Base-by-base conservation (phyloP, 495 filamentous ascomycete genomes). In the Hyaloscypha finlandica region DNA sequence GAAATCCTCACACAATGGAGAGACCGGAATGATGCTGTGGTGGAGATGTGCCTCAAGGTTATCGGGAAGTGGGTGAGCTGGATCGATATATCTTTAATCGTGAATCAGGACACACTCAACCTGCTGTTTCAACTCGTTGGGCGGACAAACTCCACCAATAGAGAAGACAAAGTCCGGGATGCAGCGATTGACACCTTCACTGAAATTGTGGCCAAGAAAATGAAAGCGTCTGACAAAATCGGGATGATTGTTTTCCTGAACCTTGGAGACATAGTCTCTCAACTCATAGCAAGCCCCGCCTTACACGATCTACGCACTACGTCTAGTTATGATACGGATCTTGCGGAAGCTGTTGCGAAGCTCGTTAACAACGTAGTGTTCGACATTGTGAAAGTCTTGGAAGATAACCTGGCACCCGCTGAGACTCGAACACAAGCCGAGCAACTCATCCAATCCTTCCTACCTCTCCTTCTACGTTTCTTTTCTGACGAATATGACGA, bases 401-500 rank as follows among this genome's bases (percentile, higher is more conserved):
- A 86, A 68, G 82, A 85, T 67, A 75, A 67, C 65, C 77, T 79
- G 54, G 78, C 77, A 61, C 77, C 81, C 56, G 86, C 89, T 45
- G 74, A 81, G 31, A 83, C 86, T 32, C 80, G 85, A 57, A 79
- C 78, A 12, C 82, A 84, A 69, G 92, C 93, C 59, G 90, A 91
- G 37, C 86, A 88, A 70, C 83, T 94, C 53, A 78, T 97, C 33
- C 89, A 90, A 72, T 83, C 83, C 54, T 97, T 99, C 75, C 78
- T 96, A 55, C 92, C 93, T 2, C 86, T 91, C 60, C 83, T 98
- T 22, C 80, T 99, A 32, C 90, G 93, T 42, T 96, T 96, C 80
- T 96, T 99, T 76, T 91, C 92, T 29, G 96, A 99, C 74, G 94
- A 99, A 77, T 99, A 92, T 72, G 95, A 99, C 77, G 95, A 99